Percentiles rank a stretch among this genome's conserved stretches.
Conservation (phyloP, 23 red algal species). For the Gracilaria caudata region DNA sequence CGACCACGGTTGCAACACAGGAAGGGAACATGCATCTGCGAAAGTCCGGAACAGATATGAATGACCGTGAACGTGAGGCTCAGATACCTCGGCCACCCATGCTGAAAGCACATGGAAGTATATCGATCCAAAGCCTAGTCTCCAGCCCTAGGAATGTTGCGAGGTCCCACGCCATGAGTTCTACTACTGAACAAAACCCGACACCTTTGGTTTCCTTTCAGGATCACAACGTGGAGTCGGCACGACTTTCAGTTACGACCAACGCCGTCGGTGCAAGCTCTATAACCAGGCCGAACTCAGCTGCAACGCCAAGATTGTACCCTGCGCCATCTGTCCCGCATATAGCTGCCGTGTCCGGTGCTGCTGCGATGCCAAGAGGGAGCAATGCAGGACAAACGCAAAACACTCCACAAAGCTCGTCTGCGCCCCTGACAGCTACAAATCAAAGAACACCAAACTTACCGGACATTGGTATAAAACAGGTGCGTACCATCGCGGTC, state of each 20-base stretch:
- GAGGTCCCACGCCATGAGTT: not conserved
- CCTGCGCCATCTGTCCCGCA: not conserved
- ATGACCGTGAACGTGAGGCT: not conserved
- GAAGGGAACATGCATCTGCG: not conserved
- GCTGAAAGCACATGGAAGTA: not conserved
- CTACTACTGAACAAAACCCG: not conserved
- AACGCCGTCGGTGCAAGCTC: not conserved
- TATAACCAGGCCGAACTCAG: not conserved
- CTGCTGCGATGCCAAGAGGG: not conserved
- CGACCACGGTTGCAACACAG: not conserved
- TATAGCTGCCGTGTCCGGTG: not conserved
- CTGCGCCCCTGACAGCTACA: not conserved
- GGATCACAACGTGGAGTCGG: not conserved
- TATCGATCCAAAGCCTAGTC: conserved; percentile 3
- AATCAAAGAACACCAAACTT: not conserved
- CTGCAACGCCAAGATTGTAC: not conserved
- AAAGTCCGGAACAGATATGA: not conserved
- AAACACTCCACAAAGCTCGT: not conserved
- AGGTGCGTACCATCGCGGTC: not conserved
- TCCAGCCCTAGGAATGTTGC: not conserved
- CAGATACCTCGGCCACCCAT: not conserved
- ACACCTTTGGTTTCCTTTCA: not conserved
- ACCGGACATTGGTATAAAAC: not conserved
- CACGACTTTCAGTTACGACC: not conserved
- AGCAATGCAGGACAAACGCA: not conserved